phyloP scores from a whole-genome alignment of 176 grass and related monocot species.

The Coix lacrymajobi region DNA sequence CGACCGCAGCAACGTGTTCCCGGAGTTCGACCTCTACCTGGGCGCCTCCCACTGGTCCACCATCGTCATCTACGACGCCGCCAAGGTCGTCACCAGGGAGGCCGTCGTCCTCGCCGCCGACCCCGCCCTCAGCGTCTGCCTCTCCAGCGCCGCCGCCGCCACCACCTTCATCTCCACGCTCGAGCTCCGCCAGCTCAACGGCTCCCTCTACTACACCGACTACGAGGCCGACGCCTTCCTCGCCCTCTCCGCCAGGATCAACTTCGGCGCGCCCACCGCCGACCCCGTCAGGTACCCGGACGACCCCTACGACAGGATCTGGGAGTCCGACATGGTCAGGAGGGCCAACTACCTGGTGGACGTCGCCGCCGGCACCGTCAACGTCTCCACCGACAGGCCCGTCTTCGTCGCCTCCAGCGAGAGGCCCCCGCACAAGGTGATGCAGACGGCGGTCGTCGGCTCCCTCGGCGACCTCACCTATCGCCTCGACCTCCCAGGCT shows the following conservation, averaged over 20 bases:
- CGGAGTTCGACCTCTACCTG: constrained; percentile 74
- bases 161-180: constrained; percentile 80
- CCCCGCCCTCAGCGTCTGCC: constrained; percentile 39
- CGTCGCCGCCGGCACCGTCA: constrained; percentile 65
- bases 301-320: constrained; percentile 87
- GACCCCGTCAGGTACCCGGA: constrained; percentile 72
- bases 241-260: constrained; percentile 58
- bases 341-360: constrained; percentile 87
- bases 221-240: constrained; percentile 61
- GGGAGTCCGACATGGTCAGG: constrained; percentile 79
- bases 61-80: constrained; percentile 63
- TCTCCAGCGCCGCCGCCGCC: constrained; percentile 52
- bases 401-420: constrained; percentile 52
- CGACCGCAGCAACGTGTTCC: constrained; percentile 69
- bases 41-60: constrained; percentile 62
- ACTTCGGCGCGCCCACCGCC: constrained; percentile 62
- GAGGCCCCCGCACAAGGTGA: constrained; percentile 78
- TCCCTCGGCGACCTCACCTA: constrained; percentile 66
- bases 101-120: constrained; percentile 41
- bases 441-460: constrained; percentile 81
- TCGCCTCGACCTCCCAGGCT: constrained; percentile 72
- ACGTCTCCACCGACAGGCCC: constrained; percentile 56
- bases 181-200: constrained; percentile 65
- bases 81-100: constrained; percentile 46
- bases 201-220: constrained; percentile 68